Base-by-base conservation (phyloP, 148 eudicot species). In the Talinum fruticosum region DNA sequence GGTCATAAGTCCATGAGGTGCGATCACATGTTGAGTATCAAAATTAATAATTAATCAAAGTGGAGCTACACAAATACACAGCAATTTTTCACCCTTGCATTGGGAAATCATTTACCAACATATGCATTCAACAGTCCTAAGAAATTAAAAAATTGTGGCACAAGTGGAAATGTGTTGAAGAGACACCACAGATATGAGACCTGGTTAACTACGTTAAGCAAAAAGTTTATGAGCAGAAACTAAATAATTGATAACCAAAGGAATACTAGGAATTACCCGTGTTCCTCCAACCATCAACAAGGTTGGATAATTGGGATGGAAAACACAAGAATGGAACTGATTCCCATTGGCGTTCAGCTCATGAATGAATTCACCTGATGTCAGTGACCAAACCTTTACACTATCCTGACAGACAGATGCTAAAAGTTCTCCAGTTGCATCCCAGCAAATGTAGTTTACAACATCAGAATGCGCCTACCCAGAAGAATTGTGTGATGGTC, bases 201-300 rank as follows among this genome's bases (percentile, higher is more conserved):
- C 1, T 10, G 8, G 34, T 33, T 19, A 13, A 45, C 19, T 10
- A 69, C 14, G 16, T 24, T 47, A 10, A 21, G 66, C 23, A 13
- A 35, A 26, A 21, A 29, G 19, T 24, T 71, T 41, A 14, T 32
- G 23, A 37, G 23, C 61, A 45, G 38, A 51, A 70, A 75, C 36
- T 34, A 37, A 47, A 65, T 49, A 18, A 36, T 10, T 29, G 18
- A 47, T 12, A 29, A 64, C 28, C 16, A 66, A 33, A 75, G 44
- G 38, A 75, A 73, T 36, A 66, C 18, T 38, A 53, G 53, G 28
- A 81, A 64, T 87, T 88, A 93, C 99, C 93, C 90, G 88, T 79
- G 90, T 78, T 79, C 99, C 97, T 79, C 99, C 99, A 66, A 96
- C 86, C 76, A 96, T 97, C 93, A 96, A 85, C 54, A 93, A 94